phyloP scores from a whole-genome alignment of 1,284 basidiomycete species.

The Trichosporon ovoides region DNA sequence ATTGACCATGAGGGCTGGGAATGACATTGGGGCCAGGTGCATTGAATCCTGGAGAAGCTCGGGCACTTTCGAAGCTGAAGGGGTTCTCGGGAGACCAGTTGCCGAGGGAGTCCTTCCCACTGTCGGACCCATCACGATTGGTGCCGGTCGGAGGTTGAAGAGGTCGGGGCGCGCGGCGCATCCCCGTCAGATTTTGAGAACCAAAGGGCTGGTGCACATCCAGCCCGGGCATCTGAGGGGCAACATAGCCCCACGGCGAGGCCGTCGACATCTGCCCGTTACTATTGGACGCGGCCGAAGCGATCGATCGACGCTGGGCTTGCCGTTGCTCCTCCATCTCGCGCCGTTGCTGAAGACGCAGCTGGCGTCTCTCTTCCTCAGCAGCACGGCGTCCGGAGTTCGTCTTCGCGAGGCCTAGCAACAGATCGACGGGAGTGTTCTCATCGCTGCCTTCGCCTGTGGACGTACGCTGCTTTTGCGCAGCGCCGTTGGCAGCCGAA shows the following conservation, averaged over 20 bases:
- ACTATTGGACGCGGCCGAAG: conserved; percentile 14
- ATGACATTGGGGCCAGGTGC: not conserved
- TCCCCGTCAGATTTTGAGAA: not conserved
- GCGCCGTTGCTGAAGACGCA: conserved; percentile 41
- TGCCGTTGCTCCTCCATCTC: conserved; percentile 38
- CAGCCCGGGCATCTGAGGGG: conserved; percentile 46
- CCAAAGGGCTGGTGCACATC: conserved; percentile 49
- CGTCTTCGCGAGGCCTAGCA: conserved; percentile 45
- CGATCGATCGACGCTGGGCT: conserved; percentile 19
- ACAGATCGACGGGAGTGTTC: conserved; percentile 43
- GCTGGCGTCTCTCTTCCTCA: conserved; percentile 44
- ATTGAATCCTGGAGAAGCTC: conserved; percentile 10
- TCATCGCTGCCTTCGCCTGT: conserved; percentile 24
- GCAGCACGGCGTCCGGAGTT: conserved; percentile 42
- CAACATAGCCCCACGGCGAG: conserved; percentile 47
- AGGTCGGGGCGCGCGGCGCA: conserved; percentile 31
- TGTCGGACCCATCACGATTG: not conserved
- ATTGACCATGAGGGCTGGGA: not conserved
- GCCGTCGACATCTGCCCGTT: conserved; percentile 13
- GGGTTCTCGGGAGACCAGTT: conserved; percentile 20
- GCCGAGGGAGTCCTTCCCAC: not conserved
- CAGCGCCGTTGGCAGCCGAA: conserved; percentile 14
- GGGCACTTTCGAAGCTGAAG: conserved; percentile 19
- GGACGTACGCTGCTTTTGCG: conserved; percentile 10
- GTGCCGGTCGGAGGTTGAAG: conserved; percentile 35